Evolutionary conservation across 768 basidiomycete genomes (phyloP).

Genomic region (Tephrocybe sp.): DNA sequence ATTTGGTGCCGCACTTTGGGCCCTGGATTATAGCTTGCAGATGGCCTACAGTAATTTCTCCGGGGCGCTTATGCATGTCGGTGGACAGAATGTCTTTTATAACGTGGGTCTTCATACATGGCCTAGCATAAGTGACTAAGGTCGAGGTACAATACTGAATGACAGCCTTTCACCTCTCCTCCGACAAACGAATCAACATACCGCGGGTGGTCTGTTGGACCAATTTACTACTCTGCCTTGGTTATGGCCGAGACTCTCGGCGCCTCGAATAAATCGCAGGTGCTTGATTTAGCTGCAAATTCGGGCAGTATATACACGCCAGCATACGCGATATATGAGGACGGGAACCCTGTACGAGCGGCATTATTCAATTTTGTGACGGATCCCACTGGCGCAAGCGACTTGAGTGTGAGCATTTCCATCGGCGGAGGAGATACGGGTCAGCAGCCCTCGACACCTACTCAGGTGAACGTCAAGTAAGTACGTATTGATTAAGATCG

Average conservation of each 20-base stretch:
- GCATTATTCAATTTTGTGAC: slow-evolving; percentile 72
- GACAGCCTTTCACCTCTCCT: too few species aligned
- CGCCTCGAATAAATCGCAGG: slow-evolving; percentile 55
- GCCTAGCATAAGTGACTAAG: slow-evolving; percentile 15
- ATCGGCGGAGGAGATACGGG: slow-evolving; percentile 29
- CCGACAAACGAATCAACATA: too few species aligned
- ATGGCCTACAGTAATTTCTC: slow-evolving; percentile 54
- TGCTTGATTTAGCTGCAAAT: slow-evolving; percentile 62
- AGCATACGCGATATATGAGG: slow-evolving; percentile 73
- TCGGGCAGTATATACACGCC: slow-evolving; percentile 46
- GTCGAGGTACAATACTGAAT: neutral
- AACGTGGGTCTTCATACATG: slow-evolving; percentile 36
- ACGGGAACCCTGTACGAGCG: slow-evolving; percentile 55
- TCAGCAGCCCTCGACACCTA: slow-evolving; percentile 24
- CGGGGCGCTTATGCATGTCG: slow-evolving; percentile 48
- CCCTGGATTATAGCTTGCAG: slow-evolving; percentile 53
- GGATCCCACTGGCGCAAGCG: slow-evolving; percentile 53
- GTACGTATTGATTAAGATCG: slow-evolving; percentile 10
- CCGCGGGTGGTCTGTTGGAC: too few species aligned
- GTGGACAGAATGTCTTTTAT: slow-evolving; percentile 61
- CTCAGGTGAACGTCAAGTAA: slow-evolving; percentile 54
- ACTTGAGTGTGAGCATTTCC: slow-evolving; percentile 49
- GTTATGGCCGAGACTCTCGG: slow-evolving; percentile 70
- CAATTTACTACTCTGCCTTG: slow-evolving; percentile 63
- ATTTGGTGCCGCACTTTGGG: slow-evolving; percentile 64